Base-by-base conservation (phyloP, 1,284 basidiomycete species). In the Stereum hirsutum region DNA sequence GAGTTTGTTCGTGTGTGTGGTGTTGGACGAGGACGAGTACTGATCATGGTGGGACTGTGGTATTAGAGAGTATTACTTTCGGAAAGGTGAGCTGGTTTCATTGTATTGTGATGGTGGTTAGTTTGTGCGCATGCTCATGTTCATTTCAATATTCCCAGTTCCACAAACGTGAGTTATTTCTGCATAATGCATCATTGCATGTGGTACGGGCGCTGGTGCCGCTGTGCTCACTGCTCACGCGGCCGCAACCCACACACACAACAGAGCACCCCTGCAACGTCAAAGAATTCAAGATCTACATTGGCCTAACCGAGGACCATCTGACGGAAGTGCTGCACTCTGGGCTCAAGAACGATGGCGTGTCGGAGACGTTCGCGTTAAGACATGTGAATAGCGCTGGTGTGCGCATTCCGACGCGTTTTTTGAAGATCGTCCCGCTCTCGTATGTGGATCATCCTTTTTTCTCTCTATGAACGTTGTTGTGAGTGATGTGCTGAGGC, bases 191-290 rank as follows among this genome's bases (percentile, higher is more conserved):
- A n/a, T n/a, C n/a, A n/a, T n/a, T n/a, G n/a, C n/a, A n/a, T n/a
- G n/a, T n/a, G n/a, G n/a, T n/a, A n/a, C n/a, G n/a, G n/a, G n/a
- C n/a, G n/a, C n/a, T n/a, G n/a, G n/a, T n/a, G n/a, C n/a, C n/a
- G n/a, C n/a, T n/a, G n/a, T n/a, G n/a, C 23, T 30, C 15, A 15
- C 25, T 53, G 20, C 20, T n/a, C n/a, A n/a, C n/a, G n/a, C n/a
- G n/a, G n/a, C n/a, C n/a, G n/a, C n/a, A n/a, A n/a, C 42, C 12
- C 38, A 31, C 30, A 21, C 32, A 17, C 28, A 2, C 43, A 51
- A 8, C 46, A 85, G 80, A 68, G 15, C 85, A 89, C 57, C 84
- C 84, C 31, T 89, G 86, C 56, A 89, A 86, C 54, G 79, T 85
- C 75, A 85, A 85, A 55, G 81, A 86, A 41, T 82, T 89, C 64